Evolutionary conservation across 2,329 filamentous ascomycete genomes (phyloP).

Genomic region (Paracorniculantispora psalliotae): DNA sequence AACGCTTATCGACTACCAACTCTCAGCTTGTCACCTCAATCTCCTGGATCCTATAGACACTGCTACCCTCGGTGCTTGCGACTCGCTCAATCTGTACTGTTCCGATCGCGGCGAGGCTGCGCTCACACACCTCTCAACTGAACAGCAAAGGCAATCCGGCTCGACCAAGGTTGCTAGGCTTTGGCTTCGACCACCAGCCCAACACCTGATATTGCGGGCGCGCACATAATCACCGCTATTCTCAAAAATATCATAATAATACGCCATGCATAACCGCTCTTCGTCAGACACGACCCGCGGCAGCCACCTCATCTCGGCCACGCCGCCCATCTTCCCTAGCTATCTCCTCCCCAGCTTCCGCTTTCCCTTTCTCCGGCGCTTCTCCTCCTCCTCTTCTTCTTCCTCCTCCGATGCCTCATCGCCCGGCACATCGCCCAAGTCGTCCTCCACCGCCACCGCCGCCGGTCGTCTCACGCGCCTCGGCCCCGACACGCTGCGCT

Average conservation of each 20-base stretch:
- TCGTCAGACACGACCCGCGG: constrained; percentile 27
- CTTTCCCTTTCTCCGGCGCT: constrained; percentile 42
- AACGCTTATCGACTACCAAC: background rate
- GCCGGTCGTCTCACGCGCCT: constrained; percentile 34
- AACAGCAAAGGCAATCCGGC: no score
- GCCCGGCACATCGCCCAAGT: constrained; percentile 23
- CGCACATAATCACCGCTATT: no score
- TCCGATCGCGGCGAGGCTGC: background rate
- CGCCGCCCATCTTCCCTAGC: constrained; percentile 42
- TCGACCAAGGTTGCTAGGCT: no score
- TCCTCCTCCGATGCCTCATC: constrained; percentile 16
- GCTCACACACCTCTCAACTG: no score
- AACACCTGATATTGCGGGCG: no score
- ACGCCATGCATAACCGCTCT: constrained; percentile 1
- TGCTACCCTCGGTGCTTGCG: background rate
- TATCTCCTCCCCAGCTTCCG: constrained; percentile 49
- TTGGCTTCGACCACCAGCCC: no score
- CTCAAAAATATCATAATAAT: background rate
- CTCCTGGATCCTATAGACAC: background rate
- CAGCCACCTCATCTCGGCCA: constrained; percentile 35
- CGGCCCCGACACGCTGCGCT: constrained; percentile 53
- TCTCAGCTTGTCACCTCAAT: background rate
- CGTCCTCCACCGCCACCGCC: constrained; percentile 23
- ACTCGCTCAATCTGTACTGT: background rate
- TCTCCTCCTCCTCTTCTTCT: constrained; percentile 32